Percentiles rank a stretch among this genome's conserved stretches.
These are phyloP conservation scores for Botryotinia convoluta DNA, from an alignment of 2,329 filamentous ascomycete genomes.

Conservation along the genomic window DNA sequence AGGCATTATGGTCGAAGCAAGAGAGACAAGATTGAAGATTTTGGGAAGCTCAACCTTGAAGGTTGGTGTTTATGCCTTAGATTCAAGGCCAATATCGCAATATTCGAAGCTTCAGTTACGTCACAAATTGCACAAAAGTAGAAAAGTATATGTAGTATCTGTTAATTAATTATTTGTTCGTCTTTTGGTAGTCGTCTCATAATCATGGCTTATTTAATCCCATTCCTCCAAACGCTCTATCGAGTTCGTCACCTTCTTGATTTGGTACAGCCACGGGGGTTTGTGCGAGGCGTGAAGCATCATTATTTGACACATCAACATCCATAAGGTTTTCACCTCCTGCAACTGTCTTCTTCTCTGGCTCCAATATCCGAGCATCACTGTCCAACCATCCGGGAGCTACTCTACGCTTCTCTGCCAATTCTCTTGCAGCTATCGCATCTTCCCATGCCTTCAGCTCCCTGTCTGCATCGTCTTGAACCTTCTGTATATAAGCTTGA, in stretches of 20 bases:
- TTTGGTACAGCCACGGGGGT: constrained; percentile 43
- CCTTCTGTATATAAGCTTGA: constrained; percentile 68
- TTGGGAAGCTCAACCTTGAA: constrained; percentile 18
- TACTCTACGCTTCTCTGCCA: constrained; percentile 75
- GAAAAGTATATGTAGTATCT: not conserved
- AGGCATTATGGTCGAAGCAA: constrained; percentile 34
- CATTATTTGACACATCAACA: constrained; percentile 35
- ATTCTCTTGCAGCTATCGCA: constrained; percentile 59
- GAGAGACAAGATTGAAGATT: constrained; percentile 21
- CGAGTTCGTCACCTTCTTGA: constrained; percentile 51
- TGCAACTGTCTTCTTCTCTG: constrained; percentile 49
- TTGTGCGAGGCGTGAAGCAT: constrained; percentile 33
- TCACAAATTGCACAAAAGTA: not conserved
- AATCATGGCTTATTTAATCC: constrained; percentile 38
- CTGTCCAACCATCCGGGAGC: constrained; percentile 81
- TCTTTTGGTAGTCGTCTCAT: not conserved
- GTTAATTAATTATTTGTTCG: not conserved
- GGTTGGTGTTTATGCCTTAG: constrained; percentile 1
- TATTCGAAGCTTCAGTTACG: constrained; percentile 5
- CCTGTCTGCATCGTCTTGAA: constrained; percentile 64
- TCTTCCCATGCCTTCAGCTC: constrained; percentile 70
- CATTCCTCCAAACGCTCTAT: constrained; percentile 51
- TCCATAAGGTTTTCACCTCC: constrained; percentile 35
- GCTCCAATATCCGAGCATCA: constrained; percentile 65
- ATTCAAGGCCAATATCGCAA: constrained; percentile 15